These are phyloP conservation scores for Rhypophila decipiens DNA, from an alignment of 495 filamentous ascomycete species.

Conservation along the genomic window DNA sequence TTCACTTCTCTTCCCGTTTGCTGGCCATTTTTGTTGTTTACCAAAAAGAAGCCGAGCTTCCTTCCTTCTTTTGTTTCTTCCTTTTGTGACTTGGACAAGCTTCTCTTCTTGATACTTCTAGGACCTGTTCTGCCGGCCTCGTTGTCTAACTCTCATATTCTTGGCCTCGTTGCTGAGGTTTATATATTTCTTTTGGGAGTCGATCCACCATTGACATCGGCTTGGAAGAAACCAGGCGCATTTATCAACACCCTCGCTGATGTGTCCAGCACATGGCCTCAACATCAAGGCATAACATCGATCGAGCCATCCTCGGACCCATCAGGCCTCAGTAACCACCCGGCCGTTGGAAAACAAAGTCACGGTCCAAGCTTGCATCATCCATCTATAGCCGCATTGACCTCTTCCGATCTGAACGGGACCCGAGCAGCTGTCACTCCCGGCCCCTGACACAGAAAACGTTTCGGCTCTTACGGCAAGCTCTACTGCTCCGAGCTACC, in stretches of 20 bases:
- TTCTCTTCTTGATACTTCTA: neutral
- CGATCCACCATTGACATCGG: too few species aligned
- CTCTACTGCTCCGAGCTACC: neutral
- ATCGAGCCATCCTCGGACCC: neutral
- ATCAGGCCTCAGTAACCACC: neutral
- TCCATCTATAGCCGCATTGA: neutral
- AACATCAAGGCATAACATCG: neutral
- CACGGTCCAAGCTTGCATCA: neutral
- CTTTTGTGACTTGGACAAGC: neutral
- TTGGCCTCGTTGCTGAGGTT: too few species aligned
- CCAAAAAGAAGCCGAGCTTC: neutral
- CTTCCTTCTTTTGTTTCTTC: neutral
- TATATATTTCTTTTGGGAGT: too few species aligned
- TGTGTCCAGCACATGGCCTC: neutral
- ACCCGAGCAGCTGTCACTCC: neutral
- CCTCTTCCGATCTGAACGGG: neutral
- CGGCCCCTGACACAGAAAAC: neutral
- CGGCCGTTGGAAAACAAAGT: neutral
- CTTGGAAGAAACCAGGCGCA: too few species aligned
- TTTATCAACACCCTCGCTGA: too few species aligned
- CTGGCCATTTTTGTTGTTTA: too few species aligned
- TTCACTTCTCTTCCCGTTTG: neutral
- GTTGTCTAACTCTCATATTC: too few species aligned
- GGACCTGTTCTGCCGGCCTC: too few species aligned
- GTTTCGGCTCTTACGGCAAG: neutral